A percentile compares a stretch with the other conserved stretches of the same genome.
Conservation (phyloP, 805 yeast genomes). For the Candida khao-thaluensis region DNA sequence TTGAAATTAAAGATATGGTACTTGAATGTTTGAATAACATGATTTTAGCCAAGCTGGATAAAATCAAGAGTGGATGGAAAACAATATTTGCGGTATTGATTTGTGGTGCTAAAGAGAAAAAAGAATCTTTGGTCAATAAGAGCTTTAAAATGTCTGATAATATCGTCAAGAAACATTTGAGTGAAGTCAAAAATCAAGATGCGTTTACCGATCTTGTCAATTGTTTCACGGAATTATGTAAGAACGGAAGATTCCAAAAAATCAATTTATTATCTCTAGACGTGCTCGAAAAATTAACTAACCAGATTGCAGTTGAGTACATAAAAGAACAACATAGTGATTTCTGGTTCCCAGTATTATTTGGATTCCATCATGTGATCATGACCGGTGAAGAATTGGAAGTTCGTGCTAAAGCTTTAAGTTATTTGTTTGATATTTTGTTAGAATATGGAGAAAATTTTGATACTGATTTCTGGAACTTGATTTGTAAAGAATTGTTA, state of each 20-base stretch:
- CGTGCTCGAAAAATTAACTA: constrained; percentile 61
- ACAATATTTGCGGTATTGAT: constrained; percentile 79
- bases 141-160: constrained; percentile 63
- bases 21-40: constrained; percentile 86
- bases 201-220: constrained; percentile 63
- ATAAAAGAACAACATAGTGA: constrained; percentile 29
- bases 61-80: constrained; percentile 92
- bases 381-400: constrained; percentile 94
- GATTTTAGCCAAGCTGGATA: constrained; percentile 68
- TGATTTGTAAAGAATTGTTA: constrained; percentile 69
- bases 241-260: constrained; percentile 80
- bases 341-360: constrained; percentile 84
- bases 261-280: constrained; percentile 79
- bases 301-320: constrained; percentile 52
- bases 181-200: constrained; percentile 66
- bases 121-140: constrained; percentile 59
- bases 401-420: constrained; percentile 85
- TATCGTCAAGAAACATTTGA: constrained; percentile 61
- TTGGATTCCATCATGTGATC: constrained; percentile 81
- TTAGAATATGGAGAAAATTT: constrained; percentile 79
- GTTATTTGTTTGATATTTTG: constrained; percentile 75
- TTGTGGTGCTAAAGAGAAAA: constrained; percentile 62
- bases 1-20: constrained; percentile 82
- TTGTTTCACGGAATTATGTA: constrained; percentile 78
- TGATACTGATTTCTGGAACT: constrained; percentile 76